A percentile compares a stretch with the other conserved stretches of the same genome.
phyloP scores from a whole-genome alignment of 768 basidiomycete genomes.

The Filobasidium floriforme region DNA sequence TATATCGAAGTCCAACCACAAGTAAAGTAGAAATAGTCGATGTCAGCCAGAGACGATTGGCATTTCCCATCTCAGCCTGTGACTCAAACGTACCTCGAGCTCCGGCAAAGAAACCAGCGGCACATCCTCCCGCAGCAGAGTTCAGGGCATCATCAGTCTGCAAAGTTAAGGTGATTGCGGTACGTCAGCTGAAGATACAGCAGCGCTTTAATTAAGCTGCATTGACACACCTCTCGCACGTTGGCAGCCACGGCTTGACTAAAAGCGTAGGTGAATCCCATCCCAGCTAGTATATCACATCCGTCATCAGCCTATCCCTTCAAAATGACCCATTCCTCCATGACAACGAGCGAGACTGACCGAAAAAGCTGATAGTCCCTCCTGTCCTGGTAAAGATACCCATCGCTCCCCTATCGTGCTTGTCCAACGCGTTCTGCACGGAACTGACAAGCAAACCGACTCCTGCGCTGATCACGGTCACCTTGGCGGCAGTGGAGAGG shows the following conservation, averaged over 20 bases:
- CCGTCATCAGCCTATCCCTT: neutral
- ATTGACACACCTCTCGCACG: constrained; percentile 51
- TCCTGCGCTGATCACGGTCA: constrained; percentile 43
- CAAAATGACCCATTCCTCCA: neutral
- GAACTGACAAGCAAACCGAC: constrained; percentile 49
- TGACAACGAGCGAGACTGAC: constrained; percentile 50
- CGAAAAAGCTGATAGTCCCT: constrained; percentile 82
- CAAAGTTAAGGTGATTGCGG: neutral
- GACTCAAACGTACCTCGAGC: constrained; percentile 59
- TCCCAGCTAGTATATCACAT: constrained; percentile 56
- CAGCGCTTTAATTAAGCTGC: neutral
- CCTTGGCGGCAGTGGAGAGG: constrained; percentile 35
- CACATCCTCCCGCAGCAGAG: constrained; percentile 78
- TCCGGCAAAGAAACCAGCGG: constrained; percentile 85
- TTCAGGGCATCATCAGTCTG: constrained; percentile 65
- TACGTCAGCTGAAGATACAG: neutral
- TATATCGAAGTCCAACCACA: neutral
- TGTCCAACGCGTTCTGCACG: constrained; percentile 69
- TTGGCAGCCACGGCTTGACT: constrained; percentile 77
- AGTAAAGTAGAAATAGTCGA: neutral
- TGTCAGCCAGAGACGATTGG: neutral
- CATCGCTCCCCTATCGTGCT: constrained; percentile 68
- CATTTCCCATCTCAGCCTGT: neutral
- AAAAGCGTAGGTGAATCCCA: constrained; percentile 77
- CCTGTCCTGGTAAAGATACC: constrained; percentile 82